Percentiles rank a stretch among this genome's conserved stretches.
phyloP scores from a whole-genome alignment of 768 basidiomycete genomes.

The Kwoniella sp. region DNA sequence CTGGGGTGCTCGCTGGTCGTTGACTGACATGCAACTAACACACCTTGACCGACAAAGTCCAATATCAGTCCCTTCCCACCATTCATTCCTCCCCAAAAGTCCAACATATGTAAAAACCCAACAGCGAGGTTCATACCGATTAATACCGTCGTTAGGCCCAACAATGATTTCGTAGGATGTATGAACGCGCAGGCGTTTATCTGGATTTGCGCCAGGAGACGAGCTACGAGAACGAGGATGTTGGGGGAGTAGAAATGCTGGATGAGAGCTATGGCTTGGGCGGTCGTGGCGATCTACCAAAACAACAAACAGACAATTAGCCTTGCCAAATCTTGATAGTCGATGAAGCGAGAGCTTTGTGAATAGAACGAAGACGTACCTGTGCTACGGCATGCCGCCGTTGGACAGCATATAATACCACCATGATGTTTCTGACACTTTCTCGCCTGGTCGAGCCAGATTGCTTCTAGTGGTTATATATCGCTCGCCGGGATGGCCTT shows the following conservation, averaged over 20 bases:
- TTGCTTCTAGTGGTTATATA: too few relatives aligned
- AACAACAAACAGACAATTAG: neutral
- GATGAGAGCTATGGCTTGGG: slow-evolving; percentile 33
- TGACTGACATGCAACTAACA: slow-evolving; percentile 12
- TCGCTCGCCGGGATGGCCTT: too few relatives aligned
- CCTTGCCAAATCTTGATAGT: too few relatives aligned
- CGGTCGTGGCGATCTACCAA: slow-evolving; percentile 33
- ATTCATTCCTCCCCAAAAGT: slow-evolving; percentile 29
- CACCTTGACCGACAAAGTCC: slow-evolving; percentile 49
- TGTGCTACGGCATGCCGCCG: slow-evolving; percentile 46
- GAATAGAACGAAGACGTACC: slow-evolving; percentile 23
- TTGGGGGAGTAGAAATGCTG: slow-evolving; percentile 47
- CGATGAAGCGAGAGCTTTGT: neutral
- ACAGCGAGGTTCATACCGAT: slow-evolving; percentile 32
- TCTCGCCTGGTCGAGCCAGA: too few relatives aligned
- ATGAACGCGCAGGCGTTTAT: slow-evolving; percentile 32
- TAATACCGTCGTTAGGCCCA: slow-evolving; percentile 34
- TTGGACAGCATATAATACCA: slow-evolving; percentile 48
- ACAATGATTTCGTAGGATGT: slow-evolving; percentile 36
- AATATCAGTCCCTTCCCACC: slow-evolving; percentile 40
- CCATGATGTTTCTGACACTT: slow-evolving; percentile 1
- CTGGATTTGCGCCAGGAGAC: slow-evolving; percentile 39
- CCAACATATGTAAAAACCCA: slow-evolving; percentile 36
- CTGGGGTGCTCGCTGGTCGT: neutral
- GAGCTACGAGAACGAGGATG: slow-evolving; percentile 37